Evolutionary conservation across 2,329 filamentous ascomycete species (phyloP).

Genomic region (Colletotrichum coccodes): DNA sequence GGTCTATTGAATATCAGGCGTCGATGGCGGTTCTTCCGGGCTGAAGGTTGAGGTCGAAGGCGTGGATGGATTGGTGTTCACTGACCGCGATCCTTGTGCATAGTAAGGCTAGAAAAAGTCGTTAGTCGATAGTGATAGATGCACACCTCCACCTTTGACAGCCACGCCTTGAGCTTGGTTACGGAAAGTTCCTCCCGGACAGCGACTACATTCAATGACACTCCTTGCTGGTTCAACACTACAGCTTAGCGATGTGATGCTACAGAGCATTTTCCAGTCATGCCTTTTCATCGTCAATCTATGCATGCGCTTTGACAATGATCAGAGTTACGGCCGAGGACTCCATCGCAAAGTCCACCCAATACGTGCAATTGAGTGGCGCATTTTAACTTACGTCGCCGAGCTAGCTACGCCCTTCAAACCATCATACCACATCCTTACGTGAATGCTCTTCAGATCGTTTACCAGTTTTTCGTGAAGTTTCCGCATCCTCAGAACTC

Average conservation of each 20-base stretch:
- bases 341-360: background rate
- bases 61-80: background rate
- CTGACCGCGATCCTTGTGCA: background rate
- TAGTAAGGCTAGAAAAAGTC: slow-evolving; percentile 28
- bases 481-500: no score
- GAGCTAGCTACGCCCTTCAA: no score
- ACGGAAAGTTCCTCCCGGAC: background rate
- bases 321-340: background rate
- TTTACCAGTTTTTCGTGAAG: no score
- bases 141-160: slow-evolving; percentile 12
- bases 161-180: slow-evolving; percentile 24
- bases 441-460: no score
- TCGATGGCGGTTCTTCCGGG: background rate
- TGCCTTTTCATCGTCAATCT: background rate
- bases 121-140: slow-evolving; percentile 6
- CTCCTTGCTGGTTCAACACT: background rate
- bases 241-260: background rate
- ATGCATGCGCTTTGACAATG: background rate
- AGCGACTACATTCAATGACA: background rate
- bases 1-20: background rate
- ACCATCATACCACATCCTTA: no score
- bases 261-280: background rate
- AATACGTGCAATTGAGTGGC: background rate
- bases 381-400: background rate
- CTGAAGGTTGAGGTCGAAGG: background rate